Conservation (phyloP, 805 yeast species). For the Candida nanaspora region DNA sequence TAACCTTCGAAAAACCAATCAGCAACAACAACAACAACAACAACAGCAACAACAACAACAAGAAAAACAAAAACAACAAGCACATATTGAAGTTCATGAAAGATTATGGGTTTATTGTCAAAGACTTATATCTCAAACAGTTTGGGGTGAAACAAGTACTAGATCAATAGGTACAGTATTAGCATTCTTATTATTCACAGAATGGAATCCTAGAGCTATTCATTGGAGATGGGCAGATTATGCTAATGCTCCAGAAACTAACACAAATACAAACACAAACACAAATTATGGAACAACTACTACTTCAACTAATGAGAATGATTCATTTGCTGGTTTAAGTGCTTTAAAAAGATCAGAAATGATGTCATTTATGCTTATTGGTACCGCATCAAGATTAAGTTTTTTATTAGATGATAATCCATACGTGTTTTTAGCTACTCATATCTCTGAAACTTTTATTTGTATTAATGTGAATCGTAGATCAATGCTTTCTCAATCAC, state of each 20-base stretch:
- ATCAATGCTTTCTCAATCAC: constrained; percentile 67
- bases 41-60: not conserved
- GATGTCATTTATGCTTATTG: constrained; percentile 92
- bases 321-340: constrained; percentile 64
- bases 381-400: constrained; percentile 78
- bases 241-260: constrained; percentile 55
- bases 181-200: constrained; percentile 79
- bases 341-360: constrained; percentile 83
- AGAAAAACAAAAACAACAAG: not conserved
- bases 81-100: constrained; percentile 62
- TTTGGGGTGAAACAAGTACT: constrained; percentile 91
- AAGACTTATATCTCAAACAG: constrained; percentile 71
- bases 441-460: constrained; percentile 73
- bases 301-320: constrained; percentile 37
- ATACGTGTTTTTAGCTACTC: constrained; percentile 74
- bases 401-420: constrained; percentile 72
- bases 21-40: not conserved
- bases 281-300: too few relatives aligned
- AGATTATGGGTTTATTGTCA: constrained; percentile 82
- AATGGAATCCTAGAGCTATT: constrained; percentile 94
- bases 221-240: constrained; percentile 86
- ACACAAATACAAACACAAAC: constrained; percentile 6
- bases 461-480: constrained; percentile 77
- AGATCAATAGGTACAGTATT: constrained; percentile 81
- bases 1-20: constrained; percentile 3